Conservation (phyloP, 179 eudicot genomes). For the Beta corolliflora region DNA sequence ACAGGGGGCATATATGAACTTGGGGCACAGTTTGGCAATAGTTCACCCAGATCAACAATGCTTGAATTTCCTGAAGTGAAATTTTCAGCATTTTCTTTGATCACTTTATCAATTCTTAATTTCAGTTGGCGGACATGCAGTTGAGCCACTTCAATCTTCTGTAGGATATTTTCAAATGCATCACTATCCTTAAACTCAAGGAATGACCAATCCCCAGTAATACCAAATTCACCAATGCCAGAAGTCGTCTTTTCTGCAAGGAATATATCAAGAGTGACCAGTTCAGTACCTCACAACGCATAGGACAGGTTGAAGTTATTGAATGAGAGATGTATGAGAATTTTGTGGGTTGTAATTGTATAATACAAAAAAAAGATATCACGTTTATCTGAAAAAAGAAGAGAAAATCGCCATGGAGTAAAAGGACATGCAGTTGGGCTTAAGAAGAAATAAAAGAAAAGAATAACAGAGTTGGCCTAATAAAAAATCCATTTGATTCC, state of each 20-base stretch:
- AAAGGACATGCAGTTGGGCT: neutral
- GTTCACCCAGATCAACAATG: conserved; percentile 32
- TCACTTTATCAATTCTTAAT: conserved; percentile 49
- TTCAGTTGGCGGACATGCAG: conserved; percentile 48
- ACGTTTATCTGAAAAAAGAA: neutral
- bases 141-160: conserved; percentile 48
- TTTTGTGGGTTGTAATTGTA: neutral
- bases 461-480: neutral
- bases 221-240: conserved; percentile 35
- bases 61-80: conserved; percentile 32
- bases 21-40: conserved; percentile 34
- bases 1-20: conserved; percentile 34
- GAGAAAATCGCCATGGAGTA: neutral
- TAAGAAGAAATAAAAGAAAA: neutral
- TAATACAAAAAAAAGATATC: conserved; percentile 1
- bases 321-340: neutral
- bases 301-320: neutral
- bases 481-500: neutral
- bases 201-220: conserved; percentile 34
- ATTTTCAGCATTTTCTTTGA: conserved; percentile 49
- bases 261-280: conserved; percentile 20
- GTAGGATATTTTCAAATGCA: conserved; percentile 52
- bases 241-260: conserved; percentile 33
- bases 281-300: conserved; percentile 4
- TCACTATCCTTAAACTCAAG: conserved; percentile 49